Conservation (phyloP, 2,329 filamentous ascomycete genomes). For the Triangularia verruculosa region DNA sequence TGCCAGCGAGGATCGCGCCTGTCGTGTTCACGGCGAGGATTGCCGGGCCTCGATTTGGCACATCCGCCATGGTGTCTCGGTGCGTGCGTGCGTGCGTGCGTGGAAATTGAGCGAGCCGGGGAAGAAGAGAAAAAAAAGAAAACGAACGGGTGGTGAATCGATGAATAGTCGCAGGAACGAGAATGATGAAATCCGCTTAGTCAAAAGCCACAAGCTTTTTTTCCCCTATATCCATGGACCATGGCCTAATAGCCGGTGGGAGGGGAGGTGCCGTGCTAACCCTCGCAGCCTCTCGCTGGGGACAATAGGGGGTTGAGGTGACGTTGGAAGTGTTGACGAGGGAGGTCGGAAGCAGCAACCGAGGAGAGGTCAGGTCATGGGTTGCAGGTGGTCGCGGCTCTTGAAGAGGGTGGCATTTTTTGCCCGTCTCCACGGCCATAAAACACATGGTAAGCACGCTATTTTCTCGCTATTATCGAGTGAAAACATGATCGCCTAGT, state of each 20-base stretch:
- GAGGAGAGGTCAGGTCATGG: not conserved
- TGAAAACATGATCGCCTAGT: not conserved
- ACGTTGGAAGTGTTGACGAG: not conserved
- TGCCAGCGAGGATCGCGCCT: conserved; percentile 21
- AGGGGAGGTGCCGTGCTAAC: too few species aligned
- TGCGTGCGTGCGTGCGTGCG: too few species aligned
- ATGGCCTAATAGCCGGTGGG: too few species aligned
- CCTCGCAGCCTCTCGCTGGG: too few species aligned
- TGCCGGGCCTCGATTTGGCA: conserved; percentile 34
- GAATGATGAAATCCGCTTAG: not conserved
- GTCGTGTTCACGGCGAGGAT: conserved; percentile 36
- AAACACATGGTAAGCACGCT: not conserved
- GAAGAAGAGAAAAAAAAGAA: too few species aligned
- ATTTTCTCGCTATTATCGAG: not conserved
- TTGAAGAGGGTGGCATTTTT: not conserved
- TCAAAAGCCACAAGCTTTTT: not conserved
- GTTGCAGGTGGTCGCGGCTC: not conserved
- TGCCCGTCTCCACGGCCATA: not conserved
- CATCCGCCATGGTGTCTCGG: conserved; percentile 6
- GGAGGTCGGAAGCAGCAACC: not conserved
- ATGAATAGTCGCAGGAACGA: not conserved
- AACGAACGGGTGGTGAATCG: not conserved
- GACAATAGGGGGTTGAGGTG: not conserved
- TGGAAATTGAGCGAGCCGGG: not conserved
- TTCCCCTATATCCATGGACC: not conserved